A percentile compares a stretch with the other conserved stretches of the same genome.
Conservation (phyloP, 106 monocot species). For the Vanilla planifolia region DNA sequence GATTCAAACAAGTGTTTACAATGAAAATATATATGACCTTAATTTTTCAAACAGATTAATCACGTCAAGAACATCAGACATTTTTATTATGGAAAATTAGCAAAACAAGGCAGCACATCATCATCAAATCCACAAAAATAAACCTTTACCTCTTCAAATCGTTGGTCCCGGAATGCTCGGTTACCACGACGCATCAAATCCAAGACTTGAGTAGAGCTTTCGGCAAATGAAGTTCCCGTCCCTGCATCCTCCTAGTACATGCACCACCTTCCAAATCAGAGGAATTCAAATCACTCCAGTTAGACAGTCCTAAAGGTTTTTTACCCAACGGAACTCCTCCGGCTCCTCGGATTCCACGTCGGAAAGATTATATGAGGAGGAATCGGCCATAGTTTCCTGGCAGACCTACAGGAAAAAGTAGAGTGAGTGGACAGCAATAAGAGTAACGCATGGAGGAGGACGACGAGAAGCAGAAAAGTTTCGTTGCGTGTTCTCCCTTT, state of each 20-base stretch:
- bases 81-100: no score
- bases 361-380: background rate
- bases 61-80: no score
- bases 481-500: slow-evolving; percentile 8
- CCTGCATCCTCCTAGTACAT: slow-evolving; percentile 34
- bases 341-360: slow-evolving; percentile 15
- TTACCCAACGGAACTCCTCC: slow-evolving; percentile 58
- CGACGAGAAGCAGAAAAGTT: background rate
- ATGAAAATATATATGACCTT: no score
- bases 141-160: slow-evolving; percentile 57
- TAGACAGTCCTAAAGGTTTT: background rate
- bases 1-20: no score
- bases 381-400: slow-evolving; percentile 3
- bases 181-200: slow-evolving; percentile 61
- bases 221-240: slow-evolving; percentile 18
- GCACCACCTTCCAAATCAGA: background rate
- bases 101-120: no score
- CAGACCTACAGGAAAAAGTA: background rate
- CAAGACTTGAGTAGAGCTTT: slow-evolving; percentile 32
- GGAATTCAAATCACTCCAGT: background rate
- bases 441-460: background rate
- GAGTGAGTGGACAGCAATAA: background rate
- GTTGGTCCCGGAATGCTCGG: slow-evolving; percentile 39
- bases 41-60: no score
- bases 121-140: background rate